Base-by-base conservation (phyloP, 2,329 filamentous ascomycete species). In the Beauveria australis region DNA sequence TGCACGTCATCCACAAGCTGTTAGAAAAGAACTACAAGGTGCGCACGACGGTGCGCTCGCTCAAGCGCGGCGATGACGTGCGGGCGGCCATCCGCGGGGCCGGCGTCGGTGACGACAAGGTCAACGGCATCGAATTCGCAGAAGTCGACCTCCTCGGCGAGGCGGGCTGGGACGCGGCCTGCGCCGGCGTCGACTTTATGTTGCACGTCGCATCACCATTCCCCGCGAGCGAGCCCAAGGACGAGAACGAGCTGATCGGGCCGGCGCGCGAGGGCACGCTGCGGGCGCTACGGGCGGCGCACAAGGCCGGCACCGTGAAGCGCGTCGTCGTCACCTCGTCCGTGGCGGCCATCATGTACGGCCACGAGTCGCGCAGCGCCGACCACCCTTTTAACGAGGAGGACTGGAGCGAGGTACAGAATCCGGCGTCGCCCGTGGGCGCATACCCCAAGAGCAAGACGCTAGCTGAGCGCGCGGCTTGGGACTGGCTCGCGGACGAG, bases 201-300 rank as follows among this genome's bases (percentile, higher is more conserved):
- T 67, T 72, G 58, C 73, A 74, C 43, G 66, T 74, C 19, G 73
- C 72, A 0, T 71, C 72, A 9, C 73, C 72, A 1, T 74, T 74
- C 41, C 62, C 69, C 1, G 44, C 62, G 16, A 59, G 60, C 1
- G 58, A 61, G 19, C 60, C 51, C 4, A 63, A 64, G 26, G 26
- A 57, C 16, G 61, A 65, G 26, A 49, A 62, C 6, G 61, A 65
- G 16, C 22, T 68, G 10, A 62, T 67, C 48, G 28, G 48, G 16
- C 67, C 66, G 1, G 66, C 67, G 8, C 30, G 64, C 9, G 58
- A 66, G 30, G 65, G 67, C n/a, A 67, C 65, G 8, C 46, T 65
- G 22, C 61, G 63, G 2, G 64, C 64, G 2, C 61, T 68, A 5
- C 58, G 60, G 12, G 59, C 62, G 5, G 62, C 65, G 16, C 49